Evolutionary conservation across 2,329 filamentous ascomycete species (phyloP).

Genomic region (Fusarium sp.): DNA sequence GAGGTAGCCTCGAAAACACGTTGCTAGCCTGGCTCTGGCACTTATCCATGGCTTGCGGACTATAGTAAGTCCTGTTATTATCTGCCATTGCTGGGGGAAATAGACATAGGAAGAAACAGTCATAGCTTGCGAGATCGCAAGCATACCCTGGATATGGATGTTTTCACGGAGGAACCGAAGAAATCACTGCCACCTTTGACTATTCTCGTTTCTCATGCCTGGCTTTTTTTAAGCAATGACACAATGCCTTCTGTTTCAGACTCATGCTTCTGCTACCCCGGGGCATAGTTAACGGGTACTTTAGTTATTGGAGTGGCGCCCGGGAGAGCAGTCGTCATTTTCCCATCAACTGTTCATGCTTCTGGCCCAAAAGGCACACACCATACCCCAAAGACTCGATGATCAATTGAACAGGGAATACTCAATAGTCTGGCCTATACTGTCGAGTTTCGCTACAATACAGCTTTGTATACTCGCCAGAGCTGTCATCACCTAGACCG

Average conservation of each 20-base stretch:
- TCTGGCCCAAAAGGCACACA: background rate
- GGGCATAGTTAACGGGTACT: background rate
- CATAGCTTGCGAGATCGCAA: background rate
- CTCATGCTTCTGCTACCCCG: background rate
- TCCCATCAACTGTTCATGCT: background rate
- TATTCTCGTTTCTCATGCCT: background rate
- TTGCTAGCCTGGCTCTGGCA: conserved; percentile 3
- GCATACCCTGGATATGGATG: conserved; percentile 1
- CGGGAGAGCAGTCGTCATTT: background rate
- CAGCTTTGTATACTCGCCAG: background rate
- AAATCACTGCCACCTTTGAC: background rate
- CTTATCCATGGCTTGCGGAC: conserved; percentile 1
- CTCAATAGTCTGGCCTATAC: conserved; percentile 11
- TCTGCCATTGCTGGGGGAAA: background rate
- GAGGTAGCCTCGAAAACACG: background rate
- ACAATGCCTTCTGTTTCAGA: background rate
- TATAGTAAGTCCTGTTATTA: conserved; percentile 10
- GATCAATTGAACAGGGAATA: background rate
- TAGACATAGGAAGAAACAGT: background rate
- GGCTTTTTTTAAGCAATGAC: background rate
- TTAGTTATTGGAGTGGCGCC: conserved; percentile 11
- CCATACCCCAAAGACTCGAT: conserved; percentile 3
- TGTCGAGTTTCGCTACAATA: conserved; percentile 1
- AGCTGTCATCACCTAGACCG: conserved; percentile 2
- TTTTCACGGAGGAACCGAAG: background rate